A percentile compares a stretch with the other conserved stretches of the same genome.
phyloP scores from a whole-genome alignment of 2,329 filamentous ascomycete species.

The Fusarium sp. region DNA sequence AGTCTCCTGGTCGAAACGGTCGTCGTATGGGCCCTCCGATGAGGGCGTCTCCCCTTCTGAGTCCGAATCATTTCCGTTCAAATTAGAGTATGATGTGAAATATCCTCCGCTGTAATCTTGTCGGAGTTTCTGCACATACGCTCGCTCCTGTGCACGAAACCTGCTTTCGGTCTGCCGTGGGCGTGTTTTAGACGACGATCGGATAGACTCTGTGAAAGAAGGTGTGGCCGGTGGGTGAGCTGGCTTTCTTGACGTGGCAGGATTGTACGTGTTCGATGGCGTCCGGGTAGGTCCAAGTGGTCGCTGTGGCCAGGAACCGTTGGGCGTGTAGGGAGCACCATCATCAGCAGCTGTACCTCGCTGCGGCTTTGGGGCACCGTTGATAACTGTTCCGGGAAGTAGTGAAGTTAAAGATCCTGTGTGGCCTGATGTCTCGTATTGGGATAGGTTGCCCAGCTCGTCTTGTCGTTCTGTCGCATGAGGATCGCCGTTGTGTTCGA shows the following conservation, averaged over 20 bases:
- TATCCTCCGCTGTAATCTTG: constrained; percentile 75
- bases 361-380: constrained; percentile 56
- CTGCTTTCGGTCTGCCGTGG: constrained; percentile 58
- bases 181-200: constrained; percentile 65
- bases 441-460: constrained; percentile 57
- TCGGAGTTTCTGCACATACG: constrained; percentile 91
- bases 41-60: constrained; percentile 91
- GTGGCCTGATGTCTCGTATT: constrained; percentile 57
- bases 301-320: constrained; percentile 66
- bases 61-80: constrained; percentile 81
- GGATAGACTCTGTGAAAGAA: constrained; percentile 57
- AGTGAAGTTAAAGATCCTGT: constrained; percentile 58
- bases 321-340: constrained; percentile 43
- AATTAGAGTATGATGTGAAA: constrained; percentile 72
- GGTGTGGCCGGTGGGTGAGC: constrained; percentile 55
- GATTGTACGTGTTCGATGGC: constrained; percentile 83
- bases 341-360: constrained; percentile 49
- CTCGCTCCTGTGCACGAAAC: constrained; percentile 79
- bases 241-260: constrained; percentile 67
- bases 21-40: constrained; percentile 85
- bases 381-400: constrained; percentile 53
- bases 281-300: constrained; percentile 77
- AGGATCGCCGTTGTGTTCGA: constrained; percentile 52
- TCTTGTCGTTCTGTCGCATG: constrained; percentile 62
- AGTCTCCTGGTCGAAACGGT: constrained; percentile 90